Evolutionary conservation across 768 basidiomycete genomes (phyloP), one percentile per base, ranked within the genome.

Genomic region (Leccinum longicurvipes): DNA sequence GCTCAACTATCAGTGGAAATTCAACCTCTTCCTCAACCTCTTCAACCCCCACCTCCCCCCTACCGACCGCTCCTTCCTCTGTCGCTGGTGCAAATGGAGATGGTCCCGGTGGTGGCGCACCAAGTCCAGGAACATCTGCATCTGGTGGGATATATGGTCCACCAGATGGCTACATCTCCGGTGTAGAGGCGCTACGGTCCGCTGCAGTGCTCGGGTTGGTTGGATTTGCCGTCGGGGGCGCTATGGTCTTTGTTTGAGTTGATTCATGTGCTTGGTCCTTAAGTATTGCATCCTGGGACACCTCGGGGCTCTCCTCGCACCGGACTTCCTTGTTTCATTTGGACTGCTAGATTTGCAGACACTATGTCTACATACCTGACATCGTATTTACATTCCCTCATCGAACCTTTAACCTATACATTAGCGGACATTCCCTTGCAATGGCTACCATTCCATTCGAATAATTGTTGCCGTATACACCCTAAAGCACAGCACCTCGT

Each of bases 91-190:
- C 28, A 31, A 50, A 68, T 41, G 70, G 85, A 11, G 85, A 77
- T 29, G 74, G 80, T 14, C 54, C 72, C 4, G 62, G 72, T 27
- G 67, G 70, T 6, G 50, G 50, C 0, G 87, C 87, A 3, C 87
- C 87, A 10, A 69, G 73, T 45, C 88, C 87, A 24, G 87, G 87
- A 21, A 70, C 74, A 47, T 59, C 73, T 19, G 77, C 71, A 42
- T 17, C 63, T 2, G 66, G 64, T 54, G 85, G 82, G 25, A 70
- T 79, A 32, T 86, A 77, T 57, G 88, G 88, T n/a, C 88, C 88
- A 47, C 76, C 77, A 47, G 87, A 91, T 63, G 69, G 75, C 51
- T 89, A 84, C 71, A 84, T 83, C 58, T 80, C 85, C 27, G 79
- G 77, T 12, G 88, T 82, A 7, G 62, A 73, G 3, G 70, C 75